A percentile compares a stretch with the other conserved stretches of the same genome.
Evolutionary conservation across 148 eudicot genomes (phyloP).

Genomic region (Silene uniflora): DNA sequence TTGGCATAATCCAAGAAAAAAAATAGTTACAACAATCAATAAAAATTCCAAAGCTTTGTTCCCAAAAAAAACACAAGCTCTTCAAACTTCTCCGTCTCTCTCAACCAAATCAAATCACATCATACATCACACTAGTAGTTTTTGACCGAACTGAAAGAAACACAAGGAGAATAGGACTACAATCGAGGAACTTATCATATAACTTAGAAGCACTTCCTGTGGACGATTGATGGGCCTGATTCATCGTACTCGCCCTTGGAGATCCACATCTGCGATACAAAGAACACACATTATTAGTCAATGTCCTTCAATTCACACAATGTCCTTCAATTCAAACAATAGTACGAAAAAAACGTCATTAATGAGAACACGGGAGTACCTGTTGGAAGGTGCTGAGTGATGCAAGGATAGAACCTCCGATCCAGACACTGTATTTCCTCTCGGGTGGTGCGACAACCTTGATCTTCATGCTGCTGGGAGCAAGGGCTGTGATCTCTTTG

Average conservation of each 20-base stretch:
- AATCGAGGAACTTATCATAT: conserved; percentile 16
- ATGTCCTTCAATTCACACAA: no score
- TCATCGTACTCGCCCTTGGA: conserved; percentile 41
- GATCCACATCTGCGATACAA: conserved; percentile 34
- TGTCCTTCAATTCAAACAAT: neutral
- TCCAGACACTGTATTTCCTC: conserved; percentile 46
- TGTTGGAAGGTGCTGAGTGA: conserved; percentile 44
- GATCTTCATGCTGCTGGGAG: conserved; percentile 45
- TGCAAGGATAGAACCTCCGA: conserved; percentile 43
- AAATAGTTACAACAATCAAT: conserved; percentile 30
- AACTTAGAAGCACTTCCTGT: conserved; percentile 41
- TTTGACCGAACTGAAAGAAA: conserved; percentile 29
- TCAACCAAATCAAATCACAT: conserved; percentile 28
- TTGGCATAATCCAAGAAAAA: conserved; percentile 30
- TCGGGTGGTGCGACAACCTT: conserved; percentile 43
- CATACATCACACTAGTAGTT: conserved; percentile 32
- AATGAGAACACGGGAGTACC: conserved; percentile 17
- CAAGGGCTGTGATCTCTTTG: conserved; percentile 39
- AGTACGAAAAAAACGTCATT: neutral
- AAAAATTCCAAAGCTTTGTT: conserved; percentile 24
- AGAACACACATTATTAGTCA: neutral
- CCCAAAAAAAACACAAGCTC: conserved; percentile 30
- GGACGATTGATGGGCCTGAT: conserved; percentile 39
- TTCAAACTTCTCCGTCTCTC: conserved; percentile 30
- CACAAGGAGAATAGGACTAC: conserved; percentile 28